Evolutionary conservation across 257 asterid species (phyloP).

Genomic region (Mentha longifolia): DNA sequence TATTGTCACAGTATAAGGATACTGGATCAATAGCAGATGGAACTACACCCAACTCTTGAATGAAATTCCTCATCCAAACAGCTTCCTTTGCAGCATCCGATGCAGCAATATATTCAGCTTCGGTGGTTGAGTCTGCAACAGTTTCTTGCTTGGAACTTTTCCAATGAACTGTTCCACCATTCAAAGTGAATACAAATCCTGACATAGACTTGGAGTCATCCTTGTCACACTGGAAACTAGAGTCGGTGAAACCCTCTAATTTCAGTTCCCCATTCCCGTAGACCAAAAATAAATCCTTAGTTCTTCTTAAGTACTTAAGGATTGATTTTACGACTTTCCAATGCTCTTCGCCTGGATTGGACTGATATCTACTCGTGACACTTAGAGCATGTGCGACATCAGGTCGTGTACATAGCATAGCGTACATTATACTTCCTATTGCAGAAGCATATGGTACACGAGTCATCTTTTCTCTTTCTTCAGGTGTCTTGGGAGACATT

Average conservation of each 20-base stretch:
- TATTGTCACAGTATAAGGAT: background rate
- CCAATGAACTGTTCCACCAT: too few species aligned
- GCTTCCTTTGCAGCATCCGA: background rate
- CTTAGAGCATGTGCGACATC: background rate
- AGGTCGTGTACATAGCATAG: background rate
- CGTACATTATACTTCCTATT: background rate
- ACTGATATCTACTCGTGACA: slow-evolving; percentile 12
- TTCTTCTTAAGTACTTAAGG: background rate
- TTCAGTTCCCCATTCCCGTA: background rate
- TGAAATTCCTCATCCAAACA: background rate
- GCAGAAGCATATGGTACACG: background rate
- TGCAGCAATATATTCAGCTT: background rate
- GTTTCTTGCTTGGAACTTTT: too few species aligned
- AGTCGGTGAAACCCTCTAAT: too few species aligned
- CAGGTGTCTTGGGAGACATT: background rate
- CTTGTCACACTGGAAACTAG: too few species aligned
- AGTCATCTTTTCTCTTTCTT: background rate
- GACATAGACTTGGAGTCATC: too few species aligned
- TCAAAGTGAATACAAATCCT: too few species aligned
- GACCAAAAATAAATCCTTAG: background rate
- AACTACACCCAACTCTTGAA: background rate
- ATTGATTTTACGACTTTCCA: background rate
- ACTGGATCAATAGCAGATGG: background rate
- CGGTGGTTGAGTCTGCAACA: too few species aligned
- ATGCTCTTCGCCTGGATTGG: background rate